Evolutionary conservation across 345 rosid genomes (phyloP), one percentile per base, ranked within the genome.

Genomic region (Melastoma malabathricum): DNA sequence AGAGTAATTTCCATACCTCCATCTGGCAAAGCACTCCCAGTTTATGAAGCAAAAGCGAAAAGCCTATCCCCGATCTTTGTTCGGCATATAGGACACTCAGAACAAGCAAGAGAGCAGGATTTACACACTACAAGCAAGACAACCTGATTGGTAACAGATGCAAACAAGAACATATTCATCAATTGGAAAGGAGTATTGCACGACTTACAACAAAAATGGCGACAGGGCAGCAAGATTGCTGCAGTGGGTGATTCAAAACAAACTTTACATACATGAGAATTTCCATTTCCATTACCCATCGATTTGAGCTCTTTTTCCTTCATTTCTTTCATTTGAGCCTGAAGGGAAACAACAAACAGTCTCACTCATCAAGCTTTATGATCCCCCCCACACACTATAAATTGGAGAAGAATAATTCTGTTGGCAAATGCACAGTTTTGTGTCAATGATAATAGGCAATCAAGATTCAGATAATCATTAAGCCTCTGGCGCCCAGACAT

Each of bases 261-360:
- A 34, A 87, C 90, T 87, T 92, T 92, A 78, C 98, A 92, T 65
- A 81, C 75, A 44, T 84, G 95, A 46, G 97, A 87, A 69, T 85
- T 93, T 59, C 73, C 75, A 67, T 88, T 97, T 51, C 84, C 94
- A 59, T 83, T 79, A 23, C 81, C 85, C 17, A 55, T 57, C 50
- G 72, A 69, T 72, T 75, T 83, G 57, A 79, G 70, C 63, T 93
- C 97, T 62, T 81, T 93, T 72, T 93, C 97, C 69, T 86, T 93
- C 94, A 88, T 88, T 63, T 93, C 97, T 75, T 83, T 95, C 95
- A 93, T 93, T 27, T 89, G 63, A 3, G 96, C 97, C 99, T 93
- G 79, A 22, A 63, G 55, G 43, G 48, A 54, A 46, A 50, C 27
- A 48, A 9, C 7, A 31, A 31, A 31, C 9, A 31, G 10, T 6